phyloP scores from a whole-genome alignment of 768 basidiomycete genomes.

The Suillus decipiens region DNA sequence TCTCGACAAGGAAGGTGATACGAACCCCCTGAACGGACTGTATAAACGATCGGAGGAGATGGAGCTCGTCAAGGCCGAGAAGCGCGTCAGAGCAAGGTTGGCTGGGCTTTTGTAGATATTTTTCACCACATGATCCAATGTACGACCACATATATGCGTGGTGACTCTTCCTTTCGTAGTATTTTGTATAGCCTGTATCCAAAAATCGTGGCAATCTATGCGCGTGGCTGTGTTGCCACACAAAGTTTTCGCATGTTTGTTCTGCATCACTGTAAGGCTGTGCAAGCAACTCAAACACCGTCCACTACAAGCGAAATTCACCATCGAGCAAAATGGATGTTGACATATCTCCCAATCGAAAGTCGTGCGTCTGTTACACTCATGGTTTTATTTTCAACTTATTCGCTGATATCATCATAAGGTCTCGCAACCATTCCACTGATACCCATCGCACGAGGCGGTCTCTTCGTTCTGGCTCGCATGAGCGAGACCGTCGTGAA shows the following conservation, averaged over 20 bases:
- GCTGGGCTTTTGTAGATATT: conserved; percentile 38
- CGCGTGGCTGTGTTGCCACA: conserved; percentile 24
- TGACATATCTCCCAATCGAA: conserved; percentile 59
- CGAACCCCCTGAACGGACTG: conserved; percentile 56
- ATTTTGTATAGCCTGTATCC: background rate
- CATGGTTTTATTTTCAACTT: background rate
- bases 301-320: conserved; percentile 34
- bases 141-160: background rate
- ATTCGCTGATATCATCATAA: conserved; percentile 23
- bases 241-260: conserved; percentile 39
- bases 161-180: background rate
- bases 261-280: conserved; percentile 3
- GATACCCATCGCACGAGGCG: conserved; percentile 73
- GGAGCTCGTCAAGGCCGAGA: conserved; percentile 61
- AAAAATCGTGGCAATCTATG: conserved; percentile 17
- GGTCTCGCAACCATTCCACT: conserved; percentile 74
- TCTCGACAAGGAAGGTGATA: conserved; percentile 54
- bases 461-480: conserved; percentile 73
- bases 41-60: conserved; percentile 52
- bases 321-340: conserved; percentile 61
- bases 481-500: conserved; percentile 55
- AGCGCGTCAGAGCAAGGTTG: conserved; percentile 53
- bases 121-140: background rate
- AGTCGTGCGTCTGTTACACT: conserved; percentile 49
- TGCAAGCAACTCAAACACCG: conserved; percentile 8